Base-by-base conservation (phyloP, 345 rosid species). In the Salix udensis region DNA sequence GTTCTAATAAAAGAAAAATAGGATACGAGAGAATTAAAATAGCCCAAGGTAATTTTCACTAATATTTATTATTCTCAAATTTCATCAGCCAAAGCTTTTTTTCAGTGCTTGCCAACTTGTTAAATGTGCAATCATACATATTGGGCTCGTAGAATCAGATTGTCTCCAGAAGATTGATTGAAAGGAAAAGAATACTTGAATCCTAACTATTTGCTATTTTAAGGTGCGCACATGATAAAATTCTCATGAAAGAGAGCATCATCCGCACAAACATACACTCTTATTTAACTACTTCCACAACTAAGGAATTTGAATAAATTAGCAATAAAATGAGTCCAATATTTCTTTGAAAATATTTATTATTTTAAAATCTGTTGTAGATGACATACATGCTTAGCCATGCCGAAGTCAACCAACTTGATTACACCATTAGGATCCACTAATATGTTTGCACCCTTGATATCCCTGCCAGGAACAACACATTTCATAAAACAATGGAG, bases 371-470 rank as follows among this genome's bases (percentile, higher is more conserved):
- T n/a, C 13, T 11, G 39, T 66, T 24, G 70, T 12, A 81, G 61
- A 79, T 65, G 70, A 60, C 88, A 73, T 91, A 95, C 99, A 85
- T 91, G 98, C 83, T 90, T 95, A 74, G 99, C 97, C 98, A 95
- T 95, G 86, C 99, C 99, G 79, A 95, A 95, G 83, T 95, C 99
- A 5, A 86, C 94, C 86, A 95, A 77, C 91, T 95, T 95, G 88
- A 95, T 89, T 85, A 89, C 98, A 65, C 99, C 99, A 69, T 89
- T 84, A 23, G 99, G 99, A 83, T 91, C 98, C 40, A 93, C 99
- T 81, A 96, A 86, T 77, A 96, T 91, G 85, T 96, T 96, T 15
- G 97, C 99, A 52, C 99, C 98, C 87, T 96, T 96, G 70, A 96
- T 96, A 79, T 96, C 99, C 82, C 99, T 96, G 88, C 72, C 78